A percentile compares a stretch with the other conserved stretches of the same genome.
Conservation (phyloP, 208 protist species). For the Sergeia podlipaevii region DNA sequence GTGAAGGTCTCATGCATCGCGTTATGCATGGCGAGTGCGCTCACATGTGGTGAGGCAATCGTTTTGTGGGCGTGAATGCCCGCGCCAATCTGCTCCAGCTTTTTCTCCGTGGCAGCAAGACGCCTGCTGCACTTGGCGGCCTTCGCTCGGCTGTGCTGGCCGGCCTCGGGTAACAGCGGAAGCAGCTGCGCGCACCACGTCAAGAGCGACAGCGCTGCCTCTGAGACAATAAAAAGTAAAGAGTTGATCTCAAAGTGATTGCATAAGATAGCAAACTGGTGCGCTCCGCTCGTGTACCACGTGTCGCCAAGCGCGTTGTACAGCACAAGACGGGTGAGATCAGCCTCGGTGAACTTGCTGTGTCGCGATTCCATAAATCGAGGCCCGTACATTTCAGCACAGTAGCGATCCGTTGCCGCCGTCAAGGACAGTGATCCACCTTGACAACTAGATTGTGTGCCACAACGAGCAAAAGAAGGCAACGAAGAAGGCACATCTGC, state of each 20-base stretch:
- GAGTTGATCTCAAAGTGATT: constrained; percentile 45
- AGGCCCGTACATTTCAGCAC: constrained; percentile 21
- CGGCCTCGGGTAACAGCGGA: constrained; percentile 22
- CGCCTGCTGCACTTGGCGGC: constrained; percentile 5
- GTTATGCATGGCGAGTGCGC: constrained; percentile 11
- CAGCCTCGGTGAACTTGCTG: background rate
- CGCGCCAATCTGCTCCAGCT: constrained; percentile 2
- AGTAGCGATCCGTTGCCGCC: constrained; percentile 15
- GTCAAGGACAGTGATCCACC: too few species aligned
- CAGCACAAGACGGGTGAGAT: constrained; percentile 8
- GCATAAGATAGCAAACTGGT: constrained; percentile 19
- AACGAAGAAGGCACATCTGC: too few species aligned
- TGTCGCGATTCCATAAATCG: constrained; percentile 9
- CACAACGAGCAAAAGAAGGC: too few species aligned
- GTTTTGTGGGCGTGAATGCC: constrained; percentile 23
- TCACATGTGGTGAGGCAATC: constrained; percentile 10
- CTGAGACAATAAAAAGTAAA: constrained; percentile 18
- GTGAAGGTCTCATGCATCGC: constrained; percentile 30
- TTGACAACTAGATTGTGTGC: too few species aligned
- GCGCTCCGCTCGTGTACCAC: constrained; percentile 49
- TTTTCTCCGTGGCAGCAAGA: constrained; percentile 5
- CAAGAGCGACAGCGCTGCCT: constrained; percentile 39
- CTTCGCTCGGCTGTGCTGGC: background rate
- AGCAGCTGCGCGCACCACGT: constrained; percentile 56
- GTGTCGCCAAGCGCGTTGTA: constrained; percentile 36